Conservation (phyloP, 2,329 filamentous ascomycete genomes). For the Colletotrichum simmondsii region DNA sequence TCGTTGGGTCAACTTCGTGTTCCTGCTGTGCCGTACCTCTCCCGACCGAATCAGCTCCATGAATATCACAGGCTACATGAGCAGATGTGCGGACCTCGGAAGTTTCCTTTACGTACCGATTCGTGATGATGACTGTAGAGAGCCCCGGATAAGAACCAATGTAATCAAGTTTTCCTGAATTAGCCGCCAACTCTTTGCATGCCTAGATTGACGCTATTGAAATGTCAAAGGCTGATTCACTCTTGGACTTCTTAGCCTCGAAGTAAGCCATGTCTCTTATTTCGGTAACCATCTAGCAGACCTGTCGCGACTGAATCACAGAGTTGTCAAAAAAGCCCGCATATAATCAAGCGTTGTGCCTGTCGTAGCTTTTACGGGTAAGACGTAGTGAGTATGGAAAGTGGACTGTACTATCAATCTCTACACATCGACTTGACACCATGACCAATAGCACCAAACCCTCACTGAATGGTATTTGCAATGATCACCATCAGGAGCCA, state of each 20-base stretch:
- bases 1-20: background rate
- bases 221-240: background rate
- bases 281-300: background rate
- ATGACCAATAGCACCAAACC: background rate
- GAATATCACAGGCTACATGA: background rate
- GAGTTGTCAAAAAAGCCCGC: background rate
- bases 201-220: background rate
- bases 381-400: background rate
- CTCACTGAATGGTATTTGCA: background rate
- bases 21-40: slow-evolving; percentile 22
- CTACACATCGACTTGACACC: background rate
- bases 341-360: background rate
- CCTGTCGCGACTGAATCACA: background rate
- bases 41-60: background rate
- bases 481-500: background rate
- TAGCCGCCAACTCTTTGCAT: background rate
- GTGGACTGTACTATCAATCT: too few relatives aligned
- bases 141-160: background rate
- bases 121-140: background rate
- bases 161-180: background rate
- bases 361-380: background rate
- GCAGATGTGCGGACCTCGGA: background rate
- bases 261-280: background rate
- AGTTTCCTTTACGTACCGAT: background rate
- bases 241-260: background rate